Conservation (phyloP, 2,329 filamentous ascomycete genomes). For the Exophiala bonariae region DNA sequence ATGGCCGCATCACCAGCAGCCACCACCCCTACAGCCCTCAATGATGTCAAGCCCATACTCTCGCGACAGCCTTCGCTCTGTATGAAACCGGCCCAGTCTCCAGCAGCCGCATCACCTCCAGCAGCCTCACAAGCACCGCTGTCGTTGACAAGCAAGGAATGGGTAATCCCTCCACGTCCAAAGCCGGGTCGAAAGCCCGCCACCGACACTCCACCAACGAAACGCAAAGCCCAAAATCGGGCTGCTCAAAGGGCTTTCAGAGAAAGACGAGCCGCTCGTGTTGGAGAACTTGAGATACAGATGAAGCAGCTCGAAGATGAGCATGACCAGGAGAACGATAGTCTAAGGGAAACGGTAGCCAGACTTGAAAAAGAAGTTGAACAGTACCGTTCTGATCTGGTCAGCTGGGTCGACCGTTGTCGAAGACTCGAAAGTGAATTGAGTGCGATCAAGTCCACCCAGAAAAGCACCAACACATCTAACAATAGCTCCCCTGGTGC, state of each 20-base stretch:
- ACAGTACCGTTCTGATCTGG: constrained; percentile 57
- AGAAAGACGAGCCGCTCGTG: constrained; percentile 79
- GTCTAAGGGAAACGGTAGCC: constrained; percentile 56
- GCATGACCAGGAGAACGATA: constrained; percentile 44
- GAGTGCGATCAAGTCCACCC: constrained; percentile 34
- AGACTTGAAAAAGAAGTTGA: constrained; percentile 66
- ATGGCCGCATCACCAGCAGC: constrained; percentile 16
- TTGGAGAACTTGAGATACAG: constrained; percentile 64
- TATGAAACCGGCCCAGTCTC: constrained; percentile 23
- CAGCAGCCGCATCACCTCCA: constrained; percentile 30
- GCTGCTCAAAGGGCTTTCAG: constrained; percentile 89
- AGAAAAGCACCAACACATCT: constrained; percentile 30
- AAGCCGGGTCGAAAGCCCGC: constrained; percentile 93
- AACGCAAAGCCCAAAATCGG: constrained; percentile 91
- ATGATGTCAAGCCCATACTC: constrained; percentile 19
- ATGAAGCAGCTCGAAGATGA: constrained; percentile 50
- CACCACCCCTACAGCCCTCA: constrained; percentile 2
- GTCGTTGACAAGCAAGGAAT: constrained; percentile 76
- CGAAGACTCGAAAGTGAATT: constrained; percentile 64
- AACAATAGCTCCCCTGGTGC: constrained; percentile 42
- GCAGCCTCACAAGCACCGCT: constrained; percentile 42
- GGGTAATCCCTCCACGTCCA: constrained; percentile 79
- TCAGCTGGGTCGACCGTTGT: constrained; percentile 54
- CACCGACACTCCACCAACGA: constrained; percentile 87
- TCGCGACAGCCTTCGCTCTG: constrained; percentile 25